Evolutionary conservation across 495 filamentous ascomycete genomes (phyloP), one percentile per base, ranked within the genome.

Genomic region (Aspergillus bridgeri): DNA sequence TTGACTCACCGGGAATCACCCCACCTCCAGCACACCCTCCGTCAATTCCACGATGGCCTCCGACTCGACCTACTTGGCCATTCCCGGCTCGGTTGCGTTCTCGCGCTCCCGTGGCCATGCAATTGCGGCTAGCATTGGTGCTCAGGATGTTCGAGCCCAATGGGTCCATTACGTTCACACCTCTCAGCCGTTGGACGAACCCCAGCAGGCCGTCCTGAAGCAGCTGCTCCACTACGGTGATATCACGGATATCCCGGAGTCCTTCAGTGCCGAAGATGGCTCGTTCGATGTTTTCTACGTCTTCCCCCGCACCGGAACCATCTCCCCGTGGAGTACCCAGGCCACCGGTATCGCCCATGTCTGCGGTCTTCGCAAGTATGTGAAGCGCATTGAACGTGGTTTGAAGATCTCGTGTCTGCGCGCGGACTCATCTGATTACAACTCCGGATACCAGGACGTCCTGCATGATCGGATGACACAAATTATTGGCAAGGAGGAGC

Each of bases 241-340:
- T 51, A 79, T 79, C 53, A 75, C 69, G 60, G 74, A 79, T 50
- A 65, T 77, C 20, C 68, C 72, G 24, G 67, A 76, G 43, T 74
- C 77, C 18, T 76, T 79, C 57, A 69, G 69, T 67, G 57, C 64
- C 55, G 69, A 70, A 24, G 70, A 77, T 49, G 79, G 75, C 11
- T 49, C 68, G 29, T 76, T 69, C 33, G 74, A 82, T 58, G 75
- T 81, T 21, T 84, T 85, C 67, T 91, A 90, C 66, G 80, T 97
- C 48, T 83, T 81, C 38, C 94, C 93, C 11, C 83, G 94, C 50
- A 79, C 78, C 25, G 86, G 86, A 43, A 96, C 92, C 38, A 91
- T 96, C 60, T 96, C 91, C 42, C 94, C 94, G 72, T 98, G 94
- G 94, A 96, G 90, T 69, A 95, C 92, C 50, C 91, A 96, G 66